phyloP scores from a whole-genome alignment of 331 rosid species.

The Pyrus hybrid region DNA sequence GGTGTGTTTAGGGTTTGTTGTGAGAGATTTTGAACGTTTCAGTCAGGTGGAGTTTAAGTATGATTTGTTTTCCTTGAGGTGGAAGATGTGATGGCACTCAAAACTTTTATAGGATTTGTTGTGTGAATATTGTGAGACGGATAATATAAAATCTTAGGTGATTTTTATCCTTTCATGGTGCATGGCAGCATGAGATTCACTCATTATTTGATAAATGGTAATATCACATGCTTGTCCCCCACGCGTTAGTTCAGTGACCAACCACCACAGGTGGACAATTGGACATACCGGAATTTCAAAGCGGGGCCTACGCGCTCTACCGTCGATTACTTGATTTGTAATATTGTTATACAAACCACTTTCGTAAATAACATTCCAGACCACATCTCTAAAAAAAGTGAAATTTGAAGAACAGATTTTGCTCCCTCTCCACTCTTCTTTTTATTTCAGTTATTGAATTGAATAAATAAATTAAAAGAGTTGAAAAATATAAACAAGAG shows the following conservation, averaged over 20 bases:
- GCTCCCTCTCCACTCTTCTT: too few species aligned
- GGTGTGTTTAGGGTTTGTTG: background rate
- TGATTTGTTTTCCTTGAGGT: background rate
- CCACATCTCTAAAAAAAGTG: background rate
- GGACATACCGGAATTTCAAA: background rate
- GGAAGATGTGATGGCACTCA: background rate
- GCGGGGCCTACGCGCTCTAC: background rate
- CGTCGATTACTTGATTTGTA: background rate
- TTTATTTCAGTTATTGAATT: too few species aligned
- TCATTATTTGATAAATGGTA: background rate
- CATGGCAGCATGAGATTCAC: conserved; percentile 18
- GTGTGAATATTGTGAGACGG: conserved; percentile 2
- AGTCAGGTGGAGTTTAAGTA: background rate
- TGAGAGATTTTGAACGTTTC: background rate
- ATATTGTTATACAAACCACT: too few species aligned
- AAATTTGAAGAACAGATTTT: background rate
- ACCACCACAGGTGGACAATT: conserved; percentile 15
- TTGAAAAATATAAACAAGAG: too few species aligned
- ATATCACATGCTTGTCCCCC: conserved; percentile 13
- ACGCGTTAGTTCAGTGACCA: conserved; percentile 33
- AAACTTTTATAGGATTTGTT: conserved; percentile 1
- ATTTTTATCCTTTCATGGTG: conserved; percentile 25
- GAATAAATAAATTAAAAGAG: too few species aligned
- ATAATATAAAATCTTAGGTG: conserved; percentile 26
- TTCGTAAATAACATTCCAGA: too few species aligned